Evolutionary conservation across 805 yeast genomes (phyloP).

Genomic region (Tetrapisispora iriomotensis): DNA sequence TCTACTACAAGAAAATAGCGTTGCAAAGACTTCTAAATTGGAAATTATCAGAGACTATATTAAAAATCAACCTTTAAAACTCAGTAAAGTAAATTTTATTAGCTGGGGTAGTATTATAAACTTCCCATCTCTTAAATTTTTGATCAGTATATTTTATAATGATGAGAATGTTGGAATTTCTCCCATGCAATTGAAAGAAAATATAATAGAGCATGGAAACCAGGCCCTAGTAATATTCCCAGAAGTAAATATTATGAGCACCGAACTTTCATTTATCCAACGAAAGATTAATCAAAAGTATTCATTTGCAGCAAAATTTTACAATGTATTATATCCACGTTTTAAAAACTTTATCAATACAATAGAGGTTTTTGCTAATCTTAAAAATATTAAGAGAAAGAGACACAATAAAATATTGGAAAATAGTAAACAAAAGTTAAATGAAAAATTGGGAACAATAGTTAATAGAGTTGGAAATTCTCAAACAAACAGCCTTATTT

Average conservation of each 20-base stretch:
- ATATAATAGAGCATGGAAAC: slow-evolving; percentile 24
- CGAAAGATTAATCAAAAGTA: slow-evolving; percentile 43
- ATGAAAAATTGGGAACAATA: slow-evolving; percentile 10
- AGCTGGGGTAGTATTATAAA: slow-evolving; percentile 62
- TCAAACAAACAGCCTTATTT: background rate
- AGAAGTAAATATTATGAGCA: slow-evolving; percentile 65
- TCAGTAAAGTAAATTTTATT: slow-evolving; percentile 48
- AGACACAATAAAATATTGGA: slow-evolving; percentile 31
- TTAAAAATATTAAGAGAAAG: slow-evolving; percentile 24
- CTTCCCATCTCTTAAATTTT: slow-evolving; percentile 44
- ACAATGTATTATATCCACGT: slow-evolving; percentile 68
- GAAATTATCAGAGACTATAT: slow-evolving; percentile 9
- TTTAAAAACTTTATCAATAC: slow-evolving; percentile 48
- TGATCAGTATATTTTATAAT: slow-evolving; percentile 39
- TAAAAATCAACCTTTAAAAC: slow-evolving; percentile 2
- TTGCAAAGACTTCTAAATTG: slow-evolving; percentile 3
- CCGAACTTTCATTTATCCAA: slow-evolving; percentile 39
- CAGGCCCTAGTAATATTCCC: slow-evolving; percentile 74
- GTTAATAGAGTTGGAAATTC: background rate
- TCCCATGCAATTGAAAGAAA: slow-evolving; percentile 29
- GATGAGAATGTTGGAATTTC: slow-evolving; percentile 59
- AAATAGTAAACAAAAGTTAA: slow-evolving; percentile 46
- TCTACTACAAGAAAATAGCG: slow-evolving; percentile 17
- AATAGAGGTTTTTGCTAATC: slow-evolving; percentile 29
- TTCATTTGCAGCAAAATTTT: slow-evolving; percentile 46